phyloP scores from a whole-genome alignment of 495 filamentous ascomycete genomes.

The Talaromyces nanjingensis region DNA sequence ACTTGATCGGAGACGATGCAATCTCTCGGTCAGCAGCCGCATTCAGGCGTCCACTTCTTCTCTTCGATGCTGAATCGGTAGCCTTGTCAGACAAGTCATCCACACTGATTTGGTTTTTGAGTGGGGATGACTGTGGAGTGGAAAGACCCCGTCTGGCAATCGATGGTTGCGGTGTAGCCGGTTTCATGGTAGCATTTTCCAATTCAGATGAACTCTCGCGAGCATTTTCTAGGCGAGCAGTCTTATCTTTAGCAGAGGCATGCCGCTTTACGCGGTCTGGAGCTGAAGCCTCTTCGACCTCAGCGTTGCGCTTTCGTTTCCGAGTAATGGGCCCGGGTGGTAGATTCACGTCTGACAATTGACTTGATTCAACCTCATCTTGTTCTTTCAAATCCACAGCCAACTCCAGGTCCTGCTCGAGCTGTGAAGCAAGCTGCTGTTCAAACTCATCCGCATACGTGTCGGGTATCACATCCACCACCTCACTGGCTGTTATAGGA shows the following conservation, averaged over 20 bases:
- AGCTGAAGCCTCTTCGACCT: constrained; percentile 9
- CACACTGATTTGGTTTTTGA: not conserved
- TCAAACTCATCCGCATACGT: constrained; percentile 37
- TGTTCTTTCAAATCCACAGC: constrained; percentile 23
- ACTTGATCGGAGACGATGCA: constrained; percentile 3
- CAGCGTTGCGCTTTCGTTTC: constrained; percentile 34
- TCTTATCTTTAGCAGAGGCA: not conserved
- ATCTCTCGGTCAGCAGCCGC: not conserved
- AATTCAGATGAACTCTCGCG: not conserved
- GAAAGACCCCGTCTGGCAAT: not conserved
- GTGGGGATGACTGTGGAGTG: constrained; percentile 6
- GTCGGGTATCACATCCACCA: constrained; percentile 15
- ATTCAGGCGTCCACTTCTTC: not conserved
- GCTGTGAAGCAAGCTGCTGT: constrained; percentile 36
- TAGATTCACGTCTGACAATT: not conserved
- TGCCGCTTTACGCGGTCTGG: constrained; percentile 10
- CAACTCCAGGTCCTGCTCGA: constrained; percentile 35
- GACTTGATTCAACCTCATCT: constrained; percentile 3
- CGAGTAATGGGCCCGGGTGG: constrained; percentile 14
- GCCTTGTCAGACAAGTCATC: not conserved
- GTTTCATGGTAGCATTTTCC: not conserved
- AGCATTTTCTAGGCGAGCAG: not conserved
- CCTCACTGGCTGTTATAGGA: not conserved
- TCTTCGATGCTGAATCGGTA: not conserved
- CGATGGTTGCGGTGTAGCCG: not conserved